Percentiles rank a stretch among this genome's conserved stretches.
Evolutionary conservation across 2,329 filamentous ascomycete genomes (phyloP).

Genomic region (Ophiostoma pallidulum): DNA sequence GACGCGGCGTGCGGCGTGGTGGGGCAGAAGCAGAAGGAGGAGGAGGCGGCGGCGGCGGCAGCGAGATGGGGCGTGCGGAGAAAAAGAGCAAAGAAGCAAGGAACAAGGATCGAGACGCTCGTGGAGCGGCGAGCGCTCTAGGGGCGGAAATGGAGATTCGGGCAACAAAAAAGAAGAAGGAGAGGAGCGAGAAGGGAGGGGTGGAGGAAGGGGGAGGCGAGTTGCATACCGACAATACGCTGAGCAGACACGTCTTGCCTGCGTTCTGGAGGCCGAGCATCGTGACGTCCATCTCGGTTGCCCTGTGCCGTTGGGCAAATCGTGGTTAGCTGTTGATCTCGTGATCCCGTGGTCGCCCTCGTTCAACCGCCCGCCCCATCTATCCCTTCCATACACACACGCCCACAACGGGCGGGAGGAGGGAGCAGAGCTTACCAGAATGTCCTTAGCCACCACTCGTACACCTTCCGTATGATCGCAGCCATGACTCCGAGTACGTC

Average conservation of each 20-base stretch:
- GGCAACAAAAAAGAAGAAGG: background rate
- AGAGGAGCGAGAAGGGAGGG: slow-evolving; percentile 8
- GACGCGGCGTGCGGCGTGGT: no score
- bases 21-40: slow-evolving; percentile 4
- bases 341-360: no score
- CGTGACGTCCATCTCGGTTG: slow-evolving; percentile 98
- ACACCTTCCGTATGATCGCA: slow-evolving; percentile 84
- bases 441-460: slow-evolving; percentile 95
- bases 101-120: no score
- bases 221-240: slow-evolving; percentile 79
- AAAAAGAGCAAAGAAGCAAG: no score
- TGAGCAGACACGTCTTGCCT: slow-evolving; percentile 89
- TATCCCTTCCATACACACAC: no score
- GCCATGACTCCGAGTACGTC: slow-evolving; percentile 57
- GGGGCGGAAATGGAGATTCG: no score
- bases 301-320: slow-evolving; percentile 47
- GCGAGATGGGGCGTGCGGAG: slow-evolving; percentile 8
- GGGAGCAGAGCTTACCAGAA: slow-evolving; percentile 65
- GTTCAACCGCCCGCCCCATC: no score
- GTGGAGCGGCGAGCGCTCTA: no score
- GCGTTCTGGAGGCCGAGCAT: slow-evolving; percentile 98
- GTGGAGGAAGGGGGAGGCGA: slow-evolving; percentile 4
- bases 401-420: no score
- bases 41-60: no score
- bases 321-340: background rate